Evolutionary conservation across 768 basidiomycete species (phyloP).

Genomic region (Termitomyces sp.): DNA sequence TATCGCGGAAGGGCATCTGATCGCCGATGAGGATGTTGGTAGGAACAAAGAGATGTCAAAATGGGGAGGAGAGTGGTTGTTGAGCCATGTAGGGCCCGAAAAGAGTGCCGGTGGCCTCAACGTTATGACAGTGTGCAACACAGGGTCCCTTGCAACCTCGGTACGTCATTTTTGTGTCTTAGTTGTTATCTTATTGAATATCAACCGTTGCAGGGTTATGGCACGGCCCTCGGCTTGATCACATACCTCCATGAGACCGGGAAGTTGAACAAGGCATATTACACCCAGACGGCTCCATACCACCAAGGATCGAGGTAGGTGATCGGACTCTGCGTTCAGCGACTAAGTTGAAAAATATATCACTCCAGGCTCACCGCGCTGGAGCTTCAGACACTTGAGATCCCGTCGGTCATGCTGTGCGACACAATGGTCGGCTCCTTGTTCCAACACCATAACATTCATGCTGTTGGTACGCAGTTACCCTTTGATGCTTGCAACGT

Average conservation of each 20-base stretch:
- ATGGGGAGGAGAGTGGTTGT: constrained; percentile 84
- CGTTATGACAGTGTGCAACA: constrained; percentile 94
- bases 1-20: constrained; percentile 64
- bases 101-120: constrained; percentile 55
- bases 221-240: constrained; percentile 92
- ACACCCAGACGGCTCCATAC: constrained; percentile 92
- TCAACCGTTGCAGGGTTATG: constrained; percentile 71
- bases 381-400: constrained; percentile 80
- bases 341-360: background rate
- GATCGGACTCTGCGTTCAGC: background rate
- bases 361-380: constrained; percentile 75
- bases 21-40: constrained; percentile 87
- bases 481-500: background rate
- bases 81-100: constrained; percentile 42
- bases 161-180: constrained; percentile 40
- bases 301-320: constrained; percentile 83
- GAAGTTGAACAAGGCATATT: constrained; percentile 81
- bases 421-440: constrained; percentile 97
- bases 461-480: constrained; percentile 64
- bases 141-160: constrained; percentile 93
- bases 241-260: constrained; percentile 81
- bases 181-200: constrained; percentile 1
- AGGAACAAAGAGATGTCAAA: constrained; percentile 85
- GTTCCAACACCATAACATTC: constrained; percentile 83
- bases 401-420: constrained; percentile 92